These are phyloP conservation scores for Fusarium brachygibbosum DNA, from an alignment of 2,329 filamentous ascomycete species.

Conservation along the genomic window DNA sequence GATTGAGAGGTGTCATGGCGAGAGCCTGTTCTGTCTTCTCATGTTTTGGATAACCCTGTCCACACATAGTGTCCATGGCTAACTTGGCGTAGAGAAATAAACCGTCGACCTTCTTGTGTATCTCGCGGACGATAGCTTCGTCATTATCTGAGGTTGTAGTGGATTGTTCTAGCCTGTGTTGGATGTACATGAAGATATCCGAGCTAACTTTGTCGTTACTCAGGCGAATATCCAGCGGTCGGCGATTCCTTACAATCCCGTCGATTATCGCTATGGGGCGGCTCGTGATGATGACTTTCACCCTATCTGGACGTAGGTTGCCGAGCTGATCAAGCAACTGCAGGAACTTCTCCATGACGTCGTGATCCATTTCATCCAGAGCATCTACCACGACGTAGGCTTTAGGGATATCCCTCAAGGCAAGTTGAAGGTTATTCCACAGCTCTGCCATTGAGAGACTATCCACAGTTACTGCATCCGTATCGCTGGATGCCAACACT, in stretches of 20 bases:
- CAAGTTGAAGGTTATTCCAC: constrained; percentile 50
- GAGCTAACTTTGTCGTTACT: constrained; percentile 51
- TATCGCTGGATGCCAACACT: not conserved
- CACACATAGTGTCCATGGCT: constrained; percentile 21
- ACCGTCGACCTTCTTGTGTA: constrained; percentile 23
- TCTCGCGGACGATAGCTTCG: not conserved
- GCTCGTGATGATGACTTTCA: constrained; percentile 62
- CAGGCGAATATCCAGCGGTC: constrained; percentile 52
- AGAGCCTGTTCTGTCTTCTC: not conserved
- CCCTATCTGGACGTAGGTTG: constrained; percentile 45
- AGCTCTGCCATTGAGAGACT: constrained; percentile 42
- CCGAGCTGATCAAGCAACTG: constrained; percentile 52
- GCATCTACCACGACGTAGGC: constrained; percentile 60
- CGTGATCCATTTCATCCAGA: constrained; percentile 63
- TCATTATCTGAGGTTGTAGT: too few relatives aligned
- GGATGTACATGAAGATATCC: constrained; percentile 58
- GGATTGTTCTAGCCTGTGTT: constrained; percentile 24
- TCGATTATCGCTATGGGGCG: constrained; percentile 55
- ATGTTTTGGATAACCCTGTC: not conserved
- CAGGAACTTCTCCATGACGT: constrained; percentile 51
- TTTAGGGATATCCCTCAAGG: constrained; percentile 39
- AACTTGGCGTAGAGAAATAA: constrained; percentile 40
- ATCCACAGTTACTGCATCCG: not conserved
- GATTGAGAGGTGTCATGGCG: constrained; percentile 3
- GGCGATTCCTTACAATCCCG: not conserved